These are phyloP conservation scores for Curvularia hawaiiensis DNA, from an alignment of 2,329 filamentous ascomycete genomes.

Conservation along the genomic window DNA sequence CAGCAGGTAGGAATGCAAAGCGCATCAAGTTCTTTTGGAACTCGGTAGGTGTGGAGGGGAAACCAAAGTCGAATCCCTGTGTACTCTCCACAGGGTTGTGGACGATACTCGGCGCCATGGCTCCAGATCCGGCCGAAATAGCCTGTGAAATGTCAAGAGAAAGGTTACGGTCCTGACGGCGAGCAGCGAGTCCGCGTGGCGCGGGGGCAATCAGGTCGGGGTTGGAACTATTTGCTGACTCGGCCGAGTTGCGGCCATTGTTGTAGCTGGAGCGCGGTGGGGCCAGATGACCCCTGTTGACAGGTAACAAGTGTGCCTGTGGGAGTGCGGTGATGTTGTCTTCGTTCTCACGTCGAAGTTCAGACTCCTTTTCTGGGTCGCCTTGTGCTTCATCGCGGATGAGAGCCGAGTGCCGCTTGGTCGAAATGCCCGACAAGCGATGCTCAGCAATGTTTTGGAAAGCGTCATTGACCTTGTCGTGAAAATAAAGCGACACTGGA, in stretches of 20 bases:
- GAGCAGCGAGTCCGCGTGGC: conserved; percentile 44
- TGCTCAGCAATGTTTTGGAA: conserved; percentile 87
- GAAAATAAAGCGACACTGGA: conserved; percentile 75
- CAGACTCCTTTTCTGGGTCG: conserved; percentile 76
- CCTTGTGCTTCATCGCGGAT: conserved; percentile 82
- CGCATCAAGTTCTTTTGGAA: conserved; percentile 90
- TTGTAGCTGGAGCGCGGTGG: conserved; percentile 32
- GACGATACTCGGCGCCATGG: conserved; percentile 53
- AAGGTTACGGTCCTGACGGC: conserved; percentile 50
- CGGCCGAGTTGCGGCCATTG: conserved; percentile 21
- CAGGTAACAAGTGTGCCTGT: conserved; percentile 51
- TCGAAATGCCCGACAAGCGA: conserved; percentile 51
- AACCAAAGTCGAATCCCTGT: conserved; percentile 62
- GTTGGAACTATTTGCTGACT: conserved; percentile 29
- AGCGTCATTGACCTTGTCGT: conserved; percentile 86
- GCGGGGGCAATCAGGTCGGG: conserved; percentile 36
- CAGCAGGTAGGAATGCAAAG: conserved; percentile 75
- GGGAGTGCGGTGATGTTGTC: conserved; percentile 84
- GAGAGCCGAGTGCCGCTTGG: conserved; percentile 74
- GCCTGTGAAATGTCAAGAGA: conserved; percentile 52
- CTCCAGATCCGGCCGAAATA: conserved; percentile 35
- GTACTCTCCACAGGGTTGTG: conserved; percentile 24
- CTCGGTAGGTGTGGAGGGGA: conserved; percentile 81
- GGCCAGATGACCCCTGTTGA: conserved; percentile 51
- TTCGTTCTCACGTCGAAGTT: conserved; percentile 80